These are phyloP conservation scores for Coemansia sp. DNA, from an alignment of 192 early-diverging fungal species.

Conservation along the genomic window DNA sequence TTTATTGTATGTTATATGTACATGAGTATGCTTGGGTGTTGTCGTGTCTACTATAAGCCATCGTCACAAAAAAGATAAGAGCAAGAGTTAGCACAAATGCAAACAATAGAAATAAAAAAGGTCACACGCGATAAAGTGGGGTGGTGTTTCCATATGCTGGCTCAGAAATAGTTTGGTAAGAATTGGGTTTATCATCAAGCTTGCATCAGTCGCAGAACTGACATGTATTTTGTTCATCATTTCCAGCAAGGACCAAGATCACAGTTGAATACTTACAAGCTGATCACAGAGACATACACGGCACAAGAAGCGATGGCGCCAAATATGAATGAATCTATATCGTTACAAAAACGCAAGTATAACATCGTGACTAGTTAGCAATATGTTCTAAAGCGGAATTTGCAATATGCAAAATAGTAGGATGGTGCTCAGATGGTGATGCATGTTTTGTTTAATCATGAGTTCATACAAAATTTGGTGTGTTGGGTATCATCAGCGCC, in stretches of 20 bases:
- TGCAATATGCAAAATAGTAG: neutral
- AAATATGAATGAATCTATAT: neutral
- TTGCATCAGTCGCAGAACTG: slow-evolving; percentile 60
- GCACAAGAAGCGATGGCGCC: neutral
- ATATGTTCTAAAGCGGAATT: neutral
- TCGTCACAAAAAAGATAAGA: neutral
- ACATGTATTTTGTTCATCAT: slow-evolving; percentile 44
- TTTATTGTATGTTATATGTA: neutral
- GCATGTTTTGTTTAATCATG: slow-evolving; percentile 47
- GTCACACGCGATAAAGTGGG: neutral
- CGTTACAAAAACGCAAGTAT: neutral
- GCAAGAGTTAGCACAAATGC: neutral
- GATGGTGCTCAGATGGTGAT: slow-evolving; percentile 53
- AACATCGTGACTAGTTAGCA: neutral
- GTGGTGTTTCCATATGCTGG: slow-evolving; percentile 2
- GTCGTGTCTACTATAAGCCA: neutral
- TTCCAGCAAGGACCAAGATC: neutral
- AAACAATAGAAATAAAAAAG: neutral
- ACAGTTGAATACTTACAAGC: slow-evolving; percentile 6
- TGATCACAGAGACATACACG: neutral
- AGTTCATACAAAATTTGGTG: slow-evolving; percentile 24
- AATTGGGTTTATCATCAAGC: slow-evolving; percentile 50
- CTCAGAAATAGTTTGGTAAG: slow-evolving; percentile 47
- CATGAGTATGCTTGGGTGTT: neutral
- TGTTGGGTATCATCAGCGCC: slow-evolving; percentile 50